phyloP scores from a whole-genome alignment of 495 filamentous ascomycete species.

The Penicillium turbatum region DNA sequence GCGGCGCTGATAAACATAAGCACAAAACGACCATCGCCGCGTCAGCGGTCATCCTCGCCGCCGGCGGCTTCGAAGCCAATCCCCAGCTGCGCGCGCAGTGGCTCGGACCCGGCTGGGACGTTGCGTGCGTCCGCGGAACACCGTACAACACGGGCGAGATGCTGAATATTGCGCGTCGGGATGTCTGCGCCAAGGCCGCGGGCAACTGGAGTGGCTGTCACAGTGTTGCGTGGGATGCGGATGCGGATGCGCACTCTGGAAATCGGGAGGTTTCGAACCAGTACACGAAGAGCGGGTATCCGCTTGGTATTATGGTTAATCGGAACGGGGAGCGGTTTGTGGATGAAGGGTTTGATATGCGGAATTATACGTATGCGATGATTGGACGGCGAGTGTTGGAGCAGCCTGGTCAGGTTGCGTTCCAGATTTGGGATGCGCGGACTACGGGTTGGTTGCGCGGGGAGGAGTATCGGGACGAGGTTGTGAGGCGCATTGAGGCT shows the following conservation, averaged over 20 bases:
- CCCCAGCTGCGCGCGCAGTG: conserved; percentile 51
- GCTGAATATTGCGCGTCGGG: conserved; percentile 46
- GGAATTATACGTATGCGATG: conserved; percentile 62
- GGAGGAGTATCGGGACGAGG: conserved; percentile 56
- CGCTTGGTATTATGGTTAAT: conserved; percentile 61
- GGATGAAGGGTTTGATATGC: conserved; percentile 58
- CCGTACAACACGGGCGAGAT: conserved; percentile 56
- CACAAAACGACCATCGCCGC: conserved; percentile 26
- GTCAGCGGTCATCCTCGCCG: conserved; percentile 48
- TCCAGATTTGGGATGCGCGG: conserved; percentile 58
- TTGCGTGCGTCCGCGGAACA: conserved; percentile 56
- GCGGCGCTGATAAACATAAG: too few relatives aligned
- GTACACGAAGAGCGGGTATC: conserved; percentile 64
- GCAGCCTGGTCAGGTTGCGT: conserved; percentile 53
- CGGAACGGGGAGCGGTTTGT: conserved; percentile 53
- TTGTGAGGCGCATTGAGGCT: conserved; percentile 47
- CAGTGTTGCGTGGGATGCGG: conserved; percentile 58
- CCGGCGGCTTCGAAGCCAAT: conserved; percentile 60
- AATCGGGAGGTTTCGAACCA: conserved; percentile 54
- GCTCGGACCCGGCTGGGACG: conserved; percentile 58
- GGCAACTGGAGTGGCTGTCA: conserved; percentile 63
- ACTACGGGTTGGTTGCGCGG: conserved; percentile 43
- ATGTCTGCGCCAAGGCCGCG: conserved; percentile 42
- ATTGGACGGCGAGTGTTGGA: conserved; percentile 53
- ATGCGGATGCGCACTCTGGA: conserved; percentile 46